These are phyloP conservation scores for Ailanthus altissimus DNA, from an alignment of 345 rosid genomes.

Conservation along the genomic window DNA sequence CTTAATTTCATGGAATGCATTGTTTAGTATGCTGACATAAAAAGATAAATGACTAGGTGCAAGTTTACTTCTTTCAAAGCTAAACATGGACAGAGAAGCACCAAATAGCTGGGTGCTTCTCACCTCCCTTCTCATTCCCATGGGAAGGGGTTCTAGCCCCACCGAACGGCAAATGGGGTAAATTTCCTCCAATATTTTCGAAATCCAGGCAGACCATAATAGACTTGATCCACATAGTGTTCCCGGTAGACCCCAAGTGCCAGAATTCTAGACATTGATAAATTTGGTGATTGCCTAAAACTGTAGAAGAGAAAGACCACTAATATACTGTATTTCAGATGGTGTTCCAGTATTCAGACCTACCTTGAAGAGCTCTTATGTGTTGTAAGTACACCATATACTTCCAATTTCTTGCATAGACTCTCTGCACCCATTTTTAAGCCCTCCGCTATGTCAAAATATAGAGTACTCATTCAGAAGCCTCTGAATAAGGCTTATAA, in stretches of 20 bases:
- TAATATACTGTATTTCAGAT: background rate
- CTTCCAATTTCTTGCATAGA: conserved; percentile 64
- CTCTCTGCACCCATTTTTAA: conserved; percentile 50
- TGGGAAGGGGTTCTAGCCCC: too few species aligned
- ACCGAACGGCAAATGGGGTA: too few species aligned
- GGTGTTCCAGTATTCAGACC: conserved; percentile 13
- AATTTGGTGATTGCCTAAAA: background rate
- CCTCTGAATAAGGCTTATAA: background rate
- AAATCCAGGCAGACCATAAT: too few species aligned
- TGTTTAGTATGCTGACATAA: background rate
- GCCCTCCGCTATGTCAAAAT: conserved; percentile 51
- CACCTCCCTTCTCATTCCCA: too few species aligned
- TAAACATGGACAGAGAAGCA: too few species aligned
- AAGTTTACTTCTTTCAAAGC: background rate
- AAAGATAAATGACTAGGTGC: background rate
- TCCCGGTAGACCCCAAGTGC: too few species aligned
- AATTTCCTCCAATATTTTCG: too few species aligned
- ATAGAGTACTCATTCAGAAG: conserved; percentile 1
- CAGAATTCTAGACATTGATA: background rate
- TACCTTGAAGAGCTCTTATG: conserved; percentile 60
- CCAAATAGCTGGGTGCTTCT: too few species aligned
- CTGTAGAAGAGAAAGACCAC: background rate
- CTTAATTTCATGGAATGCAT: background rate
- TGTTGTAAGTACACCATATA: conserved; percentile 68
- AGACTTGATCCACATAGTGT: too few species aligned